A percentile compares a stretch with the other conserved stretches of the same genome.
Conservation (phyloP, 768 basidiomycete genomes). For the Astraeus odoratus region DNA sequence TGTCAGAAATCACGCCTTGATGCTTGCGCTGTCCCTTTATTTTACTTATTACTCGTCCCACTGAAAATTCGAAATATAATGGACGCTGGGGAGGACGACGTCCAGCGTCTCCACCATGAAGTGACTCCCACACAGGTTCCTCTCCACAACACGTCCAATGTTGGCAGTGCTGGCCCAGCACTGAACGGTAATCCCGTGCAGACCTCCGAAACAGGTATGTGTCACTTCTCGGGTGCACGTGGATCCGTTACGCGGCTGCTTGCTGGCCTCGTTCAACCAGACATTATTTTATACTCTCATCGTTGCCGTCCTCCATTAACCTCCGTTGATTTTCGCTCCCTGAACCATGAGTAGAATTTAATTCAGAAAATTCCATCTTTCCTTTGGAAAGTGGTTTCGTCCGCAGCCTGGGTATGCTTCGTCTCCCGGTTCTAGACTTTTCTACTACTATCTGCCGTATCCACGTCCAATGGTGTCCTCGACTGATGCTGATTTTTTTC, state of each 20-base stretch:
- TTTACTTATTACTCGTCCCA: background rate
- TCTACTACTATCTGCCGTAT: background rate
- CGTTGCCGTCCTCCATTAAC: background rate
- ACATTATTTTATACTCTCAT: background rate
- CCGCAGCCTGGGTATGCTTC: background rate
- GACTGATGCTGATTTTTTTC: background rate
- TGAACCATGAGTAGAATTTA: background rate
- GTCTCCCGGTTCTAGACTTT: background rate
- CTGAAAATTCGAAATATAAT: background rate
- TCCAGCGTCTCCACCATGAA: background rate
- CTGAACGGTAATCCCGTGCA: background rate
- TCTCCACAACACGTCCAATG: background rate
- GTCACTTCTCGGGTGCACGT: conserved; percentile 10
- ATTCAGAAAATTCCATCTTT: background rate
- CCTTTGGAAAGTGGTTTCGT: background rate
- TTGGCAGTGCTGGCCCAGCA: background rate
- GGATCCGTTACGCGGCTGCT: conserved; percentile 1
- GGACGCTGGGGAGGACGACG: background rate
- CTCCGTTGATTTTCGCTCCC: background rate
- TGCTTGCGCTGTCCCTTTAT: conserved; percentile 2
- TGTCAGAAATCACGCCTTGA: background rate
- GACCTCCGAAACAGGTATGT: conserved; percentile 14
- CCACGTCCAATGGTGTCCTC: too few relatives aligned
- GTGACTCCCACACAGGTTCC: background rate
- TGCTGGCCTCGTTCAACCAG: background rate